phyloP scores from a whole-genome alignment of 208 protist species.

The Trypanosomatidae sp. region DNA sequence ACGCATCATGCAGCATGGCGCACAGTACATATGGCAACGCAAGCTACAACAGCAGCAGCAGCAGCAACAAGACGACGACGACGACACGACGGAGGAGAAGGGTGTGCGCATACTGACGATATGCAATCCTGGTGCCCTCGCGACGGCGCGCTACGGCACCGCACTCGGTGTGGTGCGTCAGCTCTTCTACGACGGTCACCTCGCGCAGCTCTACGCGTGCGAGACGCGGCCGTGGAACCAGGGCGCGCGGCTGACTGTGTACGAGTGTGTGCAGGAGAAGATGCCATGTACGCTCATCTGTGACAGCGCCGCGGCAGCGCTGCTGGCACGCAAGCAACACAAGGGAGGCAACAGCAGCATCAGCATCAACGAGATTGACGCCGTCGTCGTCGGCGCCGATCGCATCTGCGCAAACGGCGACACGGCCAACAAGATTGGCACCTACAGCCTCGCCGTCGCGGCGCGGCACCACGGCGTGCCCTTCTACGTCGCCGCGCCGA shows the following conservation, averaged over 20 bases:
- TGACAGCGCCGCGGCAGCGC: conserved; percentile 77
- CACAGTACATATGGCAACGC: conserved; percentile 42
- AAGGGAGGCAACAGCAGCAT: too few species aligned
- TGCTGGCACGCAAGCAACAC: conserved; percentile 26
- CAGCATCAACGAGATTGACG: conserved; percentile 58
- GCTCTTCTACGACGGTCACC: conserved; percentile 59
- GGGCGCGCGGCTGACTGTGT: conserved; percentile 90
- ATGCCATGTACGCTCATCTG: conserved; percentile 89
- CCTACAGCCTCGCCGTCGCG: conserved; percentile 87
- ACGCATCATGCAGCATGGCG: conserved; percentile 84
- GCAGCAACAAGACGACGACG: neutral
- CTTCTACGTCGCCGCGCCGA: conserved; percentile 90
- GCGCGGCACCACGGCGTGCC: conserved; percentile 83
- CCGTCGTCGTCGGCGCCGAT: conserved; percentile 90
- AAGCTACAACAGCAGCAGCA: conserved; percentile 11
- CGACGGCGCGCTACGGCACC: conserved; percentile 88
- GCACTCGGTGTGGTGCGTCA: conserved; percentile 89
- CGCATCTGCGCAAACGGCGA: conserved; percentile 92
- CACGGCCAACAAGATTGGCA: conserved; percentile 95
- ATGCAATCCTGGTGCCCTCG: conserved; percentile 92
- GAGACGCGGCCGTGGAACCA: conserved; percentile 95
- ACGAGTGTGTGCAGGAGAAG: conserved; percentile 88
- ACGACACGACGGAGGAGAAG: too few species aligned
- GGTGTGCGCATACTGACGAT: conserved; percentile 87
- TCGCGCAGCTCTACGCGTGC: conserved; percentile 85